Base-by-base conservation (phyloP, 2,329 filamentous ascomycete species). In the Alternaria novae-zelandiae region DNA sequence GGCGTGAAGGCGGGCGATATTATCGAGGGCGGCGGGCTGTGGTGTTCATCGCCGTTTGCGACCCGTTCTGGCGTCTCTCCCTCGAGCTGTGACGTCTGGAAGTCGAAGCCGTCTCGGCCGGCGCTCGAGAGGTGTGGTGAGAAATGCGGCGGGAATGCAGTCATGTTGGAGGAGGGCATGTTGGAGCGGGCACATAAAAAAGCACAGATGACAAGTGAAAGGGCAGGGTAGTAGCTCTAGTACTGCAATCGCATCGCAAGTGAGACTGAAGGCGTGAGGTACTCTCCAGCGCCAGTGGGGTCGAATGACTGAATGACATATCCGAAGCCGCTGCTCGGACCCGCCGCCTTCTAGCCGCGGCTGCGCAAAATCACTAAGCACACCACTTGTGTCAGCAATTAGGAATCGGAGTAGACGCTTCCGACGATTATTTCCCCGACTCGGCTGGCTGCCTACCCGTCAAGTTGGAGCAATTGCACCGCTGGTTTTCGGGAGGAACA, bases 81-180 rank as follows among this genome's bases (percentile, higher is more conserved):
- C 9, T 67, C 60, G 32, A 70, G 56, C 21, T 61, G 63, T 9
- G 67, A 57, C 20, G 67, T 59, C 45, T 64, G 50, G 46, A 78
- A 74, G 50, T 81, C 74, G 69, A 83, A 78, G 30, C 80, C 77
- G 43, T 82, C 80, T 43, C 81, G 70, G 12, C 66, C 66, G 72
- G 71, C 82, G 74, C 66, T 82, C 77, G 69, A 82, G 73, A 85
- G 63, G 80, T 86, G 77, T 80, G 87, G 86, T 49, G 87, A 86
- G 66, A 86, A 80, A 55, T 88, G 79, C 26, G 86, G 85, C 59
- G 83, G 75, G 58, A 87, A 81, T 61, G 86, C 83, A 49, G 84
- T 80, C 86, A 88, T 87, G 67, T 70, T 75, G 59, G 45, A 30
- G 60, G 45, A 30, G 26, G 8, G 47, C 47, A 17, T 13, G 12